Percentiles rank a stretch among this genome's conserved stretches.
Evolutionary conservation across 129 eudicot species (phyloP).

Genomic region (Deinandra increscens): DNA sequence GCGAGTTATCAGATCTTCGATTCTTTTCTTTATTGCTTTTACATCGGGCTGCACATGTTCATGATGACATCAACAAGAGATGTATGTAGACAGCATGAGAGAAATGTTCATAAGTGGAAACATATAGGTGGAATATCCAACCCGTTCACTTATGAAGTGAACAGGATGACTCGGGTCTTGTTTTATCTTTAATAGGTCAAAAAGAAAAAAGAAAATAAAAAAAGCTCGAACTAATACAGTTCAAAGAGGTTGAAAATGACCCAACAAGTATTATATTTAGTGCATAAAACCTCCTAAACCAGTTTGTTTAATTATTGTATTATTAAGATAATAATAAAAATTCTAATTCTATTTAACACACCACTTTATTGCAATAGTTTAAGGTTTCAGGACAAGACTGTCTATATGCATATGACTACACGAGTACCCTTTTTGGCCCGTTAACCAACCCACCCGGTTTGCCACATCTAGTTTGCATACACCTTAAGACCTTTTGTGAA

Average conservation of each 20-base stretch:
- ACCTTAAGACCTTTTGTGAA: neutral
- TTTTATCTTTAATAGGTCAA: neutral
- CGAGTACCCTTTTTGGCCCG: too few relatives aligned
- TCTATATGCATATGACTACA: too few relatives aligned
- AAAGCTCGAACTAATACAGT: too few relatives aligned
- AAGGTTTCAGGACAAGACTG: neutral
- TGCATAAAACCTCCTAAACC: neutral
- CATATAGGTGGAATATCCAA: too few relatives aligned
- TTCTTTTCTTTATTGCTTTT: constrained; percentile 91
- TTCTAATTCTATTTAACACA: neutral
- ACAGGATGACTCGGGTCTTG: neutral
- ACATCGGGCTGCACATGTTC: constrained; percentile 69
- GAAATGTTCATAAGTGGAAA: too few relatives aligned
- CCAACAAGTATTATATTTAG: too few relatives aligned
- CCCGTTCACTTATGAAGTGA: too few relatives aligned
- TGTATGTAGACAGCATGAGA: too few relatives aligned
- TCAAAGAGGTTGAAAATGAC: too few relatives aligned
- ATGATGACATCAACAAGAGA: neutral
- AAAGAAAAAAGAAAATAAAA: neutral
- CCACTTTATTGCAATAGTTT: neutral
- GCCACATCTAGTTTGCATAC: neutral
- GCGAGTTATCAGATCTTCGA: constrained; percentile 90
- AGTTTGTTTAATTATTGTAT: neutral
- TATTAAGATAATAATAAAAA: neutral
- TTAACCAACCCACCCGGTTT: too few relatives aligned